A percentile compares a stretch with the other conserved stretches of the same genome.
Conservation (phyloP, 345 rosid species). For the Bruguiera parviflora region DNA sequence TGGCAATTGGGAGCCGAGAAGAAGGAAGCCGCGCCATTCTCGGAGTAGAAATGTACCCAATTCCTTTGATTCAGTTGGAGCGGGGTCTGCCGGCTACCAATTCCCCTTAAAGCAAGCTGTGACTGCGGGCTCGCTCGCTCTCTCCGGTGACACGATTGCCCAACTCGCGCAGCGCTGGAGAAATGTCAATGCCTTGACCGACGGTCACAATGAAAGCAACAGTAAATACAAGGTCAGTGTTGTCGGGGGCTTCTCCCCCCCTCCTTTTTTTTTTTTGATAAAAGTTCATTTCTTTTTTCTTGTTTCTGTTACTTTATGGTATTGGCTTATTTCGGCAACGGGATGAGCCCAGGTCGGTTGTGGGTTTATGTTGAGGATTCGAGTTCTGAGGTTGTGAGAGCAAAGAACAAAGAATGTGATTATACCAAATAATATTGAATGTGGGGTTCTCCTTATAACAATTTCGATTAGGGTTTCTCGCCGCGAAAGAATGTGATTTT, state of each 20-base stretch:
- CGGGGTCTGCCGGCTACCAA: conserved; percentile 29
- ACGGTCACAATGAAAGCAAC: conserved; percentile 7
- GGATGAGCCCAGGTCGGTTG: too few relatives aligned
- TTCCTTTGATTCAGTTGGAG: conserved; percentile 47
- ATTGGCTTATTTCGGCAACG: too few relatives aligned
- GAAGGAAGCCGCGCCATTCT: too few relatives aligned
- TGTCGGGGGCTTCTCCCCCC: neutral
- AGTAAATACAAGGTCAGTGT: conserved; percentile 27
- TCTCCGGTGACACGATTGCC: conserved; percentile 80
- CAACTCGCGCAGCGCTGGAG: conserved; percentile 54
- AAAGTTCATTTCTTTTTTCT: neutral
- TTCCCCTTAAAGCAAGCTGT: conserved; percentile 86
- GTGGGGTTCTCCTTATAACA: too few relatives aligned
- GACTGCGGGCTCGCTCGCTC: conserved; percentile 71
- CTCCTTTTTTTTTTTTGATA: neutral
- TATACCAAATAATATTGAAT: too few relatives aligned
- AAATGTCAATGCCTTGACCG: conserved; percentile 23
- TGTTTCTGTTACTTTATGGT: neutral
- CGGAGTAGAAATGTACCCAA: conserved; percentile 35
- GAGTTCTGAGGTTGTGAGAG: too few relatives aligned
- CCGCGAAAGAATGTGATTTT: too few relatives aligned
- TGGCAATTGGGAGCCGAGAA: too few relatives aligned
- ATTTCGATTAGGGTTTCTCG: too few relatives aligned
- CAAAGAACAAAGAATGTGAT: too few relatives aligned
- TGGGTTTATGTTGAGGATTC: too few relatives aligned